Evolutionary conservation across 495 filamentous ascomycete species (phyloP), one percentile per base, ranked within the genome.

Genomic region (Penicillium herquei): DNA sequence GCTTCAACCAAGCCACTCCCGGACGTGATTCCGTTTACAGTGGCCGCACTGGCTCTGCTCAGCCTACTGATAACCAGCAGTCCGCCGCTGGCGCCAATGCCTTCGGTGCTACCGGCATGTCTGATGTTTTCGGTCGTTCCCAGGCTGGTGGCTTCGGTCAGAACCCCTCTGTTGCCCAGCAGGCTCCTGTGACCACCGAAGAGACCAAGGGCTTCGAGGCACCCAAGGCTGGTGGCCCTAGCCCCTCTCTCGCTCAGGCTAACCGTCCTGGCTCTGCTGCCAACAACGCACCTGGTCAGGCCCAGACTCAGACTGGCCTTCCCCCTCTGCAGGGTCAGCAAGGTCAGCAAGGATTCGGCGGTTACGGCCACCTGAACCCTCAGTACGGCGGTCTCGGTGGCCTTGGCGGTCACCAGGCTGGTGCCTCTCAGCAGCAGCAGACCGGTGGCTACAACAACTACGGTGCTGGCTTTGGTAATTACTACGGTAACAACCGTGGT

Each of bases 191-290:
- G 46, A 78, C 79, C 8, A 69, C 69, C 37, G 85, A 86, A 49
- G 91, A 96, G 62, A 72, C 92, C 65, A 96, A 96, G 78, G 83
- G 84, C 14, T 91, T 83, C 57, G 87, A 87, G 37, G 87, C 89
- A 31, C 76, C 85, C 51, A 94, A 95, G 63, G 74, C 84, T 34
- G 80, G 81, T 40, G 91, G 90, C 6, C 91, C 92, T 3, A 95
- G 90, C 71, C 92, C 92, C 31, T 90, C 90, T 7, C 82, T 96
- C 30, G 85, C 84, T 31, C 88, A 90, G 63, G 87, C 89, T 35
- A 78, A 78, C 63, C 88, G 92, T 53, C 91, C 92, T 13, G 91
- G 90, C 16, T 96, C 92, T 33, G 90, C 92, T 12, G 86, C 87
- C 12, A 94, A 91, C 71, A 86, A 80, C 57, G 80, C 79, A 12